These are phyloP conservation scores for Ephemerocybe angulata DNA, from an alignment of 768 basidiomycete species.

Conservation along the genomic window DNA sequence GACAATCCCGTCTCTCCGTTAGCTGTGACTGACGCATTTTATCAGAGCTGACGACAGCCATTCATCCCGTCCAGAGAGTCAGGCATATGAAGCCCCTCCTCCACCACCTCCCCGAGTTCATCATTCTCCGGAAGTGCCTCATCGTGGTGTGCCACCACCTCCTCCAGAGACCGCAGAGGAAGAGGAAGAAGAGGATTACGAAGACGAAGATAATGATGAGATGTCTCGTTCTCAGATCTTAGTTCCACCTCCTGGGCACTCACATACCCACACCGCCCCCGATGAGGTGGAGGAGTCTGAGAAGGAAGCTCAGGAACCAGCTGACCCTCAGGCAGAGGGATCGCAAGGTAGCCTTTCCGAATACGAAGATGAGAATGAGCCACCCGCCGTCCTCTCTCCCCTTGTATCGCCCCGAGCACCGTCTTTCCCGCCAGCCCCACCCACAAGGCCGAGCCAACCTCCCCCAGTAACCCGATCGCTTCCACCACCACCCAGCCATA, in stretches of 20 bases:
- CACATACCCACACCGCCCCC: not conserved
- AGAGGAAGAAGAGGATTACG: conserved; percentile 2
- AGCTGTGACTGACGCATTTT: too few relatives aligned
- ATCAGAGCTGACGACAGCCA: too few relatives aligned
- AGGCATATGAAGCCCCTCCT: too few relatives aligned
- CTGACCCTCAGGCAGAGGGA: too few relatives aligned
- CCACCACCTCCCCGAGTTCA: conserved; percentile 4
- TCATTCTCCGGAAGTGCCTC: not conserved
- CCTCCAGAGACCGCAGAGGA: conserved; percentile 14
- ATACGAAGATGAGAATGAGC: not conserved
- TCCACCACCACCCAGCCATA: conserved; percentile 6
- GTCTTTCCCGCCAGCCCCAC: not conserved
- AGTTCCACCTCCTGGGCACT: not conserved
- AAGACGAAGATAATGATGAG: conserved; percentile 4
- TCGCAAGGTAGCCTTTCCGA: not conserved
- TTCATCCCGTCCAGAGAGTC: too few relatives aligned
- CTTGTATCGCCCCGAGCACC: not conserved
- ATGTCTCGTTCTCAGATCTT: conserved; percentile 7
- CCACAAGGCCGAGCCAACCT: not conserved
- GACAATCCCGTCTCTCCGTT: too few relatives aligned
- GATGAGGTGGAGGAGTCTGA: too few relatives aligned
- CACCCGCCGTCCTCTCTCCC: not conserved
- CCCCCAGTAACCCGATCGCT: not conserved
- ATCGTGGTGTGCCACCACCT: not conserved
- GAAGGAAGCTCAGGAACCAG: too few relatives aligned